Conservation (phyloP, 177 flowering plant genomes). For the Vitis hybrid region DNA sequence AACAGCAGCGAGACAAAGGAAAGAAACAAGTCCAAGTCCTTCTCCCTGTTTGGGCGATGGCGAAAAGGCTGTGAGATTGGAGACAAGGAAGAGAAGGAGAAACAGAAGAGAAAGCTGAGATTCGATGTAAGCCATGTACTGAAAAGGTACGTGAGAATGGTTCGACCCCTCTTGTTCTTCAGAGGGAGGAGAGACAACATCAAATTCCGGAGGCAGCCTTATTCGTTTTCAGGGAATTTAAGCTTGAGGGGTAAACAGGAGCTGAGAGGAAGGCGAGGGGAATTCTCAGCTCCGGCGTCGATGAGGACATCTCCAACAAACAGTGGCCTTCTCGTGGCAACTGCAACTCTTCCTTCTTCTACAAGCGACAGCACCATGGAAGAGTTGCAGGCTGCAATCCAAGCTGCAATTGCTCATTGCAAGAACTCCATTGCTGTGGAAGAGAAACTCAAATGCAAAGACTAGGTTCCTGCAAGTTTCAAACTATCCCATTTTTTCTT, state of each 20-base stretch:
- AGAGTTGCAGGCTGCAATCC: slow-evolving; percentile 93
- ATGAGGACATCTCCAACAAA: slow-evolving; percentile 78
- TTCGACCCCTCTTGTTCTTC: slow-evolving; percentile 49
- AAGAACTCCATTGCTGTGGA: slow-evolving; percentile 76
- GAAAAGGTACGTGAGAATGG: slow-evolving; percentile 61
- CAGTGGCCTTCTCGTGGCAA: slow-evolving; percentile 63
- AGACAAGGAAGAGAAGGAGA: slow-evolving; percentile 27
- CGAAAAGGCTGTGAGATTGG: slow-evolving; percentile 32
- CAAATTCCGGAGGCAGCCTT: slow-evolving; percentile 31
- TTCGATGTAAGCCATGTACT: slow-evolving; percentile 49
- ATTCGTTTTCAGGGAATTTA: slow-evolving; percentile 62
- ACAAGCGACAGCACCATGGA: slow-evolving; percentile 84
- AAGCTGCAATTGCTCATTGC: slow-evolving; percentile 97
- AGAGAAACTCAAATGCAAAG: slow-evolving; percentile 33
- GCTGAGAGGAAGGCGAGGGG: slow-evolving; percentile 41
- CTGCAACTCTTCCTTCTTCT: slow-evolving; percentile 28
- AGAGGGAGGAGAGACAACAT: slow-evolving; percentile 35
- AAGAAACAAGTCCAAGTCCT: slow-evolving; percentile 55
- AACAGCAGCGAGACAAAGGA: slow-evolving; percentile 18
- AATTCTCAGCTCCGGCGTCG: slow-evolving; percentile 81
- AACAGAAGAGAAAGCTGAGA: slow-evolving; percentile 44
- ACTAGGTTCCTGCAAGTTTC: neutral
- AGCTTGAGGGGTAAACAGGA: slow-evolving; percentile 29
- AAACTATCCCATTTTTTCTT: neutral
- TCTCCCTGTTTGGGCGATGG: slow-evolving; percentile 62